Evolutionary conservation across 106 monocot species (phyloP), one percentile per base, ranked within the genome.

Genomic region (Amphibolis antarctica): DNA sequence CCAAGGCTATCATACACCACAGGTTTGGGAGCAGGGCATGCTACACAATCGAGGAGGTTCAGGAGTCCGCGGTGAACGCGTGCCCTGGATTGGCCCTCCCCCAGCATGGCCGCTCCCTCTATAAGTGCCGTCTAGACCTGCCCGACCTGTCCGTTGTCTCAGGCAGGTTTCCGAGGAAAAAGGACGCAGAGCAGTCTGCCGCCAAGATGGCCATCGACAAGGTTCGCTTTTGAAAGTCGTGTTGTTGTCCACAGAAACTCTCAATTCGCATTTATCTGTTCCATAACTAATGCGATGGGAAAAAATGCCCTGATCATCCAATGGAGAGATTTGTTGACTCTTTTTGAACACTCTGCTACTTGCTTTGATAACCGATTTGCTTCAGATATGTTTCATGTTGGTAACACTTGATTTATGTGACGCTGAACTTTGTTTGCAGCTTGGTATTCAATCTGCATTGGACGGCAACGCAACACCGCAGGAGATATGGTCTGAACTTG

Each of bases 151-250:
- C 84, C 58, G 74, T 91, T 64, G 68, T 71, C 54, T 90, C 96
- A 11, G 87, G 79, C 47, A 74, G 65, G 1, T 83, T 84, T 59
- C 31, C 84, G 42, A 87, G 74, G 68, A 98, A 90, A 82, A 98
- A 90, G 59, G 96, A 98, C 53, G 96, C 96, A 0, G 96, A 90
- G 59, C 90, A 98, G 63, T 66, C 84, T 54, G 96, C 90, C 25
- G 90, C 96, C 21, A 80, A 79, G 44, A 70, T 98, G 47, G 96
- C 90, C 50, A 60, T 98, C 48, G 96, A 98, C 44, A 90, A 87
- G 90, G 96, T 91, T 36, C 19, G 15, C 4, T 7, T 36, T 36
- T 36, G 2, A 36, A 36, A 36, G 4, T 36, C 7, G 36, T 4
- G 36, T 4, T 36, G 36, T 36, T 36, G 36, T 7, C 36, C 36